These are phyloP conservation scores for Psilocybe azurescens DNA, from an alignment of 768 basidiomycete genomes.

Conservation along the genomic window DNA sequence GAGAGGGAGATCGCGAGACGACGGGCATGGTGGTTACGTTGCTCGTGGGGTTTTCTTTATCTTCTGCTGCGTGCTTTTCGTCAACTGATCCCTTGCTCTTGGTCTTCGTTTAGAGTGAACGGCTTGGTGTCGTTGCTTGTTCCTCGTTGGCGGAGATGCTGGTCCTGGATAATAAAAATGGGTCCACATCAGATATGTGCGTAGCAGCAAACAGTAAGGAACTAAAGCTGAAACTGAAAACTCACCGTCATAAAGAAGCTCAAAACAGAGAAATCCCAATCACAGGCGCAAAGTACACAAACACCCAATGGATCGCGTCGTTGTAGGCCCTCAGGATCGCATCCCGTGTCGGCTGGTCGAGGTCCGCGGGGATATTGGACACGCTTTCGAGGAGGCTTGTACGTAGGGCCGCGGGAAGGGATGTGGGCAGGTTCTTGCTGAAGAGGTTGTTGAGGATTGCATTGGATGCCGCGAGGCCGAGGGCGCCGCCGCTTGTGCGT, in stretches of 20 bases:
- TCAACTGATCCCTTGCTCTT: neutral
- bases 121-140: neutral
- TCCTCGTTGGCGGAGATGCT: neutral
- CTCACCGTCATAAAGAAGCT: slow-evolving; percentile 10
- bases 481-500: slow-evolving; percentile 13
- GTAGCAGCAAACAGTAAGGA: no score
- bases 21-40: slow-evolving; percentile 1
- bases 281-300: slow-evolving; percentile 10
- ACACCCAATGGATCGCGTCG: slow-evolving; percentile 11
- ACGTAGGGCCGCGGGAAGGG: neutral
- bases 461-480: slow-evolving; percentile 14
- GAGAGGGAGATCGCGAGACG: neutral
- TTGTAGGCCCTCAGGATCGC: slow-evolving; percentile 9
- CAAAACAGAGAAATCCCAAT: slow-evolving; percentile 5
- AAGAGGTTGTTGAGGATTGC: slow-evolving; percentile 16
- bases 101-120: neutral
- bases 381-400: slow-evolving; percentile 9
- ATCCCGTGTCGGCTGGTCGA: slow-evolving; percentile 3
- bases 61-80: neutral
- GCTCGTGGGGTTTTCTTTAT: neutral
- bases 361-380: slow-evolving; percentile 5
- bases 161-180: neutral
- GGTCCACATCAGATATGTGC: no score
- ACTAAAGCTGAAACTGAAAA: no score
- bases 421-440: slow-evolving; percentile 8